A percentile compares a stretch with the other conserved stretches of the same genome.
phyloP scores from a whole-genome alignment of 768 basidiomycete species.

The Jaapia argillacea region DNA sequence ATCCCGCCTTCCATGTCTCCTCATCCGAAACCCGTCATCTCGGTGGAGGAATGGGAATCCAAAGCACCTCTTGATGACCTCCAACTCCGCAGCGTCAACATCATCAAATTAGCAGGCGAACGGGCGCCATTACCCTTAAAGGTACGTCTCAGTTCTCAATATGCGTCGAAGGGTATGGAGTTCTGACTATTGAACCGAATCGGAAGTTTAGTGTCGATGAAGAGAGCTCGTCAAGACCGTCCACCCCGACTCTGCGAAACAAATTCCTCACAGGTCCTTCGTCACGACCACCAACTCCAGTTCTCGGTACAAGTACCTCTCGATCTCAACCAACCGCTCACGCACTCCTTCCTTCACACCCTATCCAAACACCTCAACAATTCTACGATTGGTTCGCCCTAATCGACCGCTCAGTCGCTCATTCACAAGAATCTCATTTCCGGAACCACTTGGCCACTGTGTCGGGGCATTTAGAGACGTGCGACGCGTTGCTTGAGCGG shows the following conservation, averaged over 20 bases:
- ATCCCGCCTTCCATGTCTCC: no score
- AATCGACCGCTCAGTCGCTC: slow-evolving; percentile 83
- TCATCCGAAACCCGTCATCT: slow-evolving; percentile 38
- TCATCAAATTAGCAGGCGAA: slow-evolving; percentile 53
- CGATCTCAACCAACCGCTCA: slow-evolving; percentile 11
- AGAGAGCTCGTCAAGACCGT: slow-evolving; percentile 16
- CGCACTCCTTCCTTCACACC: slow-evolving; percentile 57
- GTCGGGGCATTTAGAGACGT: slow-evolving; percentile 64
- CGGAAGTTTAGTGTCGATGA: slow-evolving; percentile 32
- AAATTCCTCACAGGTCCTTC: slow-evolving; percentile 28
- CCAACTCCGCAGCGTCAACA: slow-evolving; percentile 54
- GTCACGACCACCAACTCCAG: slow-evolving; percentile 40
- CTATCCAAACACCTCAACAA: slow-evolving; percentile 86
- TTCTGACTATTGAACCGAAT: background rate
- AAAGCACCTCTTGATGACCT: slow-evolving; percentile 67
- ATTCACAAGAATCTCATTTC: slow-evolving; percentile 91
- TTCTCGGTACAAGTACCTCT: background rate
- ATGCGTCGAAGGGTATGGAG: slow-evolving; percentile 1
- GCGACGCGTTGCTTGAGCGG: slow-evolving; percentile 61
- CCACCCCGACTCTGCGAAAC: slow-evolving; percentile 26
- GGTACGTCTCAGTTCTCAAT: slow-evolving; percentile 32
- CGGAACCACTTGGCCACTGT: slow-evolving; percentile 75
- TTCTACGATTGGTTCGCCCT: slow-evolving; percentile 96
- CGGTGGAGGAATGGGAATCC: slow-evolving; percentile 87
- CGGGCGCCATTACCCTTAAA: slow-evolving; percentile 60